A percentile compares a stretch with the other conserved stretches of the same genome.
Evolutionary conservation across 768 basidiomycete species (phyloP).

Genomic region (Agaricus blazei): DNA sequence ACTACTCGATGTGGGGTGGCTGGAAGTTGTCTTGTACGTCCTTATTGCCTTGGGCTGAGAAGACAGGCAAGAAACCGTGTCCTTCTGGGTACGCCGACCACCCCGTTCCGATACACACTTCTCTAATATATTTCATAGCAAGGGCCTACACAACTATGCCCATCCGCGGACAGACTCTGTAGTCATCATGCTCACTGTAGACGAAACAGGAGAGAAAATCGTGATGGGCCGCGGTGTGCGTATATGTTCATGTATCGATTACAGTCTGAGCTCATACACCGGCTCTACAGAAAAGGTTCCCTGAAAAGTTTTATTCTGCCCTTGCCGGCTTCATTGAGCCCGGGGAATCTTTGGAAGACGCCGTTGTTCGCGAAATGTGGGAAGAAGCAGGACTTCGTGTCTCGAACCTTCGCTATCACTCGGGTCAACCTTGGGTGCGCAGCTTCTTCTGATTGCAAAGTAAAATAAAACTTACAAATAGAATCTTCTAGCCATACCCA

Average conservation of each 20-base stretch:
- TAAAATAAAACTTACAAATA: neutral
- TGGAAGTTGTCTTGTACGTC: constrained; percentile 89
- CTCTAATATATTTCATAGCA: constrained; percentile 35
- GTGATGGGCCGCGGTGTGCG: constrained; percentile 83
- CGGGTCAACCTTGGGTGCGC: constrained; percentile 80
- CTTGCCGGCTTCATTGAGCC: constrained; percentile 94
- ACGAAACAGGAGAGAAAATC: constrained; percentile 75
- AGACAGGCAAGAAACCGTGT: constrained; percentile 59
- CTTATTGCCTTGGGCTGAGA: constrained; percentile 70
- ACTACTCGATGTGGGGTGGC: constrained; percentile 89
- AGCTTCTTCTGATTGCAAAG: neutral
- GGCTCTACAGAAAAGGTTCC: constrained; percentile 53
- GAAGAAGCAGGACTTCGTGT: constrained; percentile 94
- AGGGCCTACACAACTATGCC: constrained; percentile 82
- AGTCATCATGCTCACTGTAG: constrained; percentile 86
- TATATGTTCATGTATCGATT: constrained; percentile 5
- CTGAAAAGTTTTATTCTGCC: constrained; percentile 76
- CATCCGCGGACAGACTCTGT: constrained; percentile 85
- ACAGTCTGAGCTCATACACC: neutral
- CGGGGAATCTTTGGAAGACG: constrained; percentile 91
- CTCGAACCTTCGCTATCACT: constrained; percentile 80
- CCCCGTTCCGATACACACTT: neutral
- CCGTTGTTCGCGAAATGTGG: constrained; percentile 89
- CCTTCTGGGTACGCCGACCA: constrained; percentile 53
- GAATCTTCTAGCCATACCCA: constrained; percentile 68